A percentile compares a stretch with the other conserved stretches of the same genome.
These are phyloP conservation scores for Candolleomyces aberdarensis DNA, from an alignment of 768 basidiomycete species.

Conservation along the genomic window DNA sequence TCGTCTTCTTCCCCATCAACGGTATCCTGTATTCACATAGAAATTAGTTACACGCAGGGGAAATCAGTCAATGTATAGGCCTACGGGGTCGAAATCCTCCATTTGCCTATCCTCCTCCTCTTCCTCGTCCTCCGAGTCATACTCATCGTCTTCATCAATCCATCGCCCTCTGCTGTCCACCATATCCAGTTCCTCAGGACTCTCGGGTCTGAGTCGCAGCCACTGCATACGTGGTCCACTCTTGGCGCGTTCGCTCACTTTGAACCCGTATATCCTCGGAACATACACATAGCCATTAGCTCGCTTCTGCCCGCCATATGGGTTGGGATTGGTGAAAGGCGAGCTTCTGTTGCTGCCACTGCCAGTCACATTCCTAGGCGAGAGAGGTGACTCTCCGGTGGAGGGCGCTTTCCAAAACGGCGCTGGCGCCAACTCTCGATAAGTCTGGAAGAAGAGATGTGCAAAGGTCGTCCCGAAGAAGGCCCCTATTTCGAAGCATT, in stretches of 20 bases:
- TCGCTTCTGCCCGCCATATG: constrained; percentile 84
- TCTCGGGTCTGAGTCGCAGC: constrained; percentile 85
- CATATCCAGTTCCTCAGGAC: constrained; percentile 72
- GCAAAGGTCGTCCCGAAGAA: constrained; percentile 99
- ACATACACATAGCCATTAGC: constrained; percentile 85
- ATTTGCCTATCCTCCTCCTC: constrained; percentile 73
- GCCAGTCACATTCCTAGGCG: constrained; percentile 50
- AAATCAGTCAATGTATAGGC: constrained; percentile 19
- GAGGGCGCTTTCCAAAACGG: constrained; percentile 83
- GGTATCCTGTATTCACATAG: constrained; percentile 38
- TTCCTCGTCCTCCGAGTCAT: constrained; percentile 68
- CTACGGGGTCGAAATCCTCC: constrained; percentile 85
- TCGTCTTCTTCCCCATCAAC: constrained; percentile 52
- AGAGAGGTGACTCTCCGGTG: constrained; percentile 54
- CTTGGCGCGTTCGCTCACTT: constrained; percentile 92
- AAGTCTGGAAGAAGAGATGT: constrained; percentile 97
- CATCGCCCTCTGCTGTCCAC: constrained; percentile 92
- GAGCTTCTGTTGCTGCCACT: constrained; percentile 46
- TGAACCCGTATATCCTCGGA: constrained; percentile 96
- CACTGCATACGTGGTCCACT: constrained; percentile 97
- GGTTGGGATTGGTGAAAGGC: constrained; percentile 84
- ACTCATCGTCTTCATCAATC: constrained; percentile 63
- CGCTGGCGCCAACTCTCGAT: constrained; percentile 90
- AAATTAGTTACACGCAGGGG: neutral
- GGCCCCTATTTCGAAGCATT: constrained; percentile 57